Conservation (phyloP, 2,329 filamentous ascomycete genomes). For the Verticillium klebahnii region DNA sequence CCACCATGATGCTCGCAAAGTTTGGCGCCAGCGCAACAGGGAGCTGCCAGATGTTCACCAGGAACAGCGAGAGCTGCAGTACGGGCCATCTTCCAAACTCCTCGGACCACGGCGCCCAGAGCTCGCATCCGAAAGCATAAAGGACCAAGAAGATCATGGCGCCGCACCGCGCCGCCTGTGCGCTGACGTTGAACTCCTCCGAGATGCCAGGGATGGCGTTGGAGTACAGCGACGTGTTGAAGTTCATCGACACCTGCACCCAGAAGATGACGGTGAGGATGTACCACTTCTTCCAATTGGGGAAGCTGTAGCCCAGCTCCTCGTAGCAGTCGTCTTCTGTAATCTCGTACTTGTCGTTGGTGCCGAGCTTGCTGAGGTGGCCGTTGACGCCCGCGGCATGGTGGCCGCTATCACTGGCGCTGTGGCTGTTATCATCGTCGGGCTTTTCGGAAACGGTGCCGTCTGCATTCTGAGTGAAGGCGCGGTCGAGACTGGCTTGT, state of each 20-base stretch:
- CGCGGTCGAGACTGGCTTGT: conserved; percentile 23
- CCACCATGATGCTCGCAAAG: conserved; percentile 65
- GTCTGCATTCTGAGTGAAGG: not conserved
- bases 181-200: conserved; percentile 62
- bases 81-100: conserved; percentile 75
- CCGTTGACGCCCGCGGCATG: conserved; percentile 9
- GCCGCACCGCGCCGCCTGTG: conserved; percentile 65
- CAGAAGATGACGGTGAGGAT: conserved; percentile 69
- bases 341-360: conserved; percentile 39
- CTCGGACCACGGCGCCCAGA: conserved; percentile 86
- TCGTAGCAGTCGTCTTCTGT: conserved; percentile 59
- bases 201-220: conserved; percentile 63
- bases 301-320: conserved; percentile 59
- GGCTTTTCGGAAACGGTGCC: not conserved
- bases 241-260: conserved; percentile 74
- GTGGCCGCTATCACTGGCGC: conserved; percentile 33
- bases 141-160: conserved; percentile 74
- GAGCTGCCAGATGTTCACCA: conserved; percentile 75
- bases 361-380: conserved; percentile 28
- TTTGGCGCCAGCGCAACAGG: conserved; percentile 70
- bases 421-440: conserved; percentile 21
- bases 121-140: conserved; percentile 82
- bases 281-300: conserved; percentile 63
- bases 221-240: conserved; percentile 71
- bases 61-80: conserved; percentile 65